Conservation (phyloP, 1,284 basidiomycete genomes). For the Omphalotus olearius region DNA sequence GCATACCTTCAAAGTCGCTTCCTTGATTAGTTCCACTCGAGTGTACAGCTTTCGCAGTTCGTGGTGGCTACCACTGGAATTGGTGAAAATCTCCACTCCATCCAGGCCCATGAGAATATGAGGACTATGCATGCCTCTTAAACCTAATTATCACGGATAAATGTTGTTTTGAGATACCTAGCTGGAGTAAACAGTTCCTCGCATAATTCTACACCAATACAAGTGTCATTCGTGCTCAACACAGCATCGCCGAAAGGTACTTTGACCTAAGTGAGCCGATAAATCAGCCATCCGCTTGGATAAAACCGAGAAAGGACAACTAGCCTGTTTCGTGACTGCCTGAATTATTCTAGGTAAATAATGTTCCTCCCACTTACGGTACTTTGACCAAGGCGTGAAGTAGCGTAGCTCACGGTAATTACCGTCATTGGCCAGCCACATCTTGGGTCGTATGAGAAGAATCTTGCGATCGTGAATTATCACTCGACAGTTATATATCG, state of each 20-base stretch:
- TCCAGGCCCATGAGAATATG: constrained; percentile 97
- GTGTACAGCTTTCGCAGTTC: constrained; percentile 93
- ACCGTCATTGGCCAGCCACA: constrained; percentile 99
- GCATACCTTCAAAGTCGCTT: constrained; percentile 88
- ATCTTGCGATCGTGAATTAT: constrained; percentile 86
- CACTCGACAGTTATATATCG: constrained; percentile 94
- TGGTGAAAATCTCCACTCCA: constrained; percentile 98
- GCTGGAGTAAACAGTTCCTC: constrained; percentile 97
- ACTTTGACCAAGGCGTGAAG: constrained; percentile 95
- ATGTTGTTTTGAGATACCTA: constrained; percentile 51
- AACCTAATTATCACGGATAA: not conserved
- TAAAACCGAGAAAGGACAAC: not conserved
- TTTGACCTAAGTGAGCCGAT: constrained; percentile 46
- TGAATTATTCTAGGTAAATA: constrained; percentile 86
- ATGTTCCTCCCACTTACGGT: constrained; percentile 84
- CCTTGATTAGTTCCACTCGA: constrained; percentile 93
- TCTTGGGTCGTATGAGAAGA: constrained; percentile 93
- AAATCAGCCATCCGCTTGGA: not conserved
- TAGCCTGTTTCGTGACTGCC: constrained; percentile 84
- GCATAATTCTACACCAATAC: constrained; percentile 93
- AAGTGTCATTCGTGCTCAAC: constrained; percentile 90
- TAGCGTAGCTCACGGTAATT: constrained; percentile 97
- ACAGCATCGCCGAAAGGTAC: constrained; percentile 97
- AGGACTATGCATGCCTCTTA: constrained; percentile 50
- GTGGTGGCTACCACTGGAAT: constrained; percentile 96